These are phyloP conservation scores for Russula foetens DNA, from an alignment of 768 basidiomycete species.

Conservation along the genomic window DNA sequence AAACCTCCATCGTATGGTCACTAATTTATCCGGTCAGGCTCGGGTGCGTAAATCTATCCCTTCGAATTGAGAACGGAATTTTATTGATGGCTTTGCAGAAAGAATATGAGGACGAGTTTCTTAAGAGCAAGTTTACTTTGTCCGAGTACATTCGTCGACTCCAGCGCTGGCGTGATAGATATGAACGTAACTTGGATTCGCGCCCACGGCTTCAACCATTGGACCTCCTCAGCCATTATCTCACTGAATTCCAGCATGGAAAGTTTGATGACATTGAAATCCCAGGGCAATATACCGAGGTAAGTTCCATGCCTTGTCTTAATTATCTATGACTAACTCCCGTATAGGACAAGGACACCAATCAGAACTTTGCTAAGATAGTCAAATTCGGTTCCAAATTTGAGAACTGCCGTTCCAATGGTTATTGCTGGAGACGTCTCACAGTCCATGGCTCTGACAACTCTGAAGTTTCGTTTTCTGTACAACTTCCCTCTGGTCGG, in stretches of 20 bases:
- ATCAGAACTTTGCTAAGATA: conserved; percentile 84
- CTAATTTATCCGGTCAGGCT: conserved; percentile 47
- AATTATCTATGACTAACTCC: conserved; percentile 2
- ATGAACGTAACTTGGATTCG: conserved; percentile 75
- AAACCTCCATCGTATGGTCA: conserved; percentile 52
- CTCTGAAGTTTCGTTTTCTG: conserved; percentile 80
- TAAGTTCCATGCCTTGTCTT: conserved; percentile 25
- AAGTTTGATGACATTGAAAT: conserved; percentile 98
- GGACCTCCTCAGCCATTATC: conserved; percentile 81
- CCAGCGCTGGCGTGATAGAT: conserved; percentile 90
- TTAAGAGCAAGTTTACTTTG: conserved; percentile 67
- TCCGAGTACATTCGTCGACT: conserved; percentile 84
- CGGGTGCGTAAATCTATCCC: conserved; percentile 37
- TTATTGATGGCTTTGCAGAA: conserved; percentile 39
- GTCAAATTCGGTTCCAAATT: conserved; percentile 85
- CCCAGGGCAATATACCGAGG: conserved; percentile 98
- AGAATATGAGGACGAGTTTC: conserved; percentile 88
- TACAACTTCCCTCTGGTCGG: conserved; percentile 80
- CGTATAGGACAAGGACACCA: conserved; percentile 84
- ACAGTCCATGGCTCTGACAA: conserved; percentile 88
- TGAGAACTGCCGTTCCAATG: conserved; percentile 82
- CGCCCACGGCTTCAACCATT: conserved; percentile 79
- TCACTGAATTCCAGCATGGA: conserved; percentile 95
- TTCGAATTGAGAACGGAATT: background rate
- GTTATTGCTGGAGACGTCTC: conserved; percentile 83